Percentiles rank a stretch among this genome's conserved stretches.
Conservation (phyloP, 768 basidiomycete genomes). For the Mycena epipterygia region DNA sequence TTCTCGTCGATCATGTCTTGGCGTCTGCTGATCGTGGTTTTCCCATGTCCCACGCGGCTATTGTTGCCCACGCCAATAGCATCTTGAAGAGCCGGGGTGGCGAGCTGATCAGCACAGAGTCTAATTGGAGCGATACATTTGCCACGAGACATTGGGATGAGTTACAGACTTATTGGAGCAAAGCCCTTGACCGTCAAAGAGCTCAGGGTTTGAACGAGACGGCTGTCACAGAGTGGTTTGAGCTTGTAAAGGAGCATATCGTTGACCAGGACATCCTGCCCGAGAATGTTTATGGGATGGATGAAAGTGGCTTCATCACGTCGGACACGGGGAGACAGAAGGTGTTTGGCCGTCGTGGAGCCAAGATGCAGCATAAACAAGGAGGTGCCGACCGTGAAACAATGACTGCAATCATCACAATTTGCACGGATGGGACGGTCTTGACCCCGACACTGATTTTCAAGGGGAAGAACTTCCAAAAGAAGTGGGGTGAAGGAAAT, state of each 20-base stretch:
- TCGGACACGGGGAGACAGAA: slow-evolving; percentile 8
- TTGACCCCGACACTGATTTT: slow-evolving; percentile 52
- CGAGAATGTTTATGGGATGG: slow-evolving; percentile 37
- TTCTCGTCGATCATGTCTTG: slow-evolving; percentile 46
- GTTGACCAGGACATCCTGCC: slow-evolving; percentile 10
- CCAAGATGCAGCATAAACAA: slow-evolving; percentile 48
- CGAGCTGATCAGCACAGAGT: slow-evolving; percentile 34
- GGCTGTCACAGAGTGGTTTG: slow-evolving; percentile 23
- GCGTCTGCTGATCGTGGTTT: slow-evolving; percentile 46
- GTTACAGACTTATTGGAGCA: slow-evolving; percentile 10
- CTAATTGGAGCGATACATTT: background rate
- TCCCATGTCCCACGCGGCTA: slow-evolving; percentile 35
- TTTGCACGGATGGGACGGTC: slow-evolving; percentile 54
- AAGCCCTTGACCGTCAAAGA: background rate
- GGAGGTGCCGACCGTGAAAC: slow-evolving; percentile 50
- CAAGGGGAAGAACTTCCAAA: slow-evolving; percentile 51
- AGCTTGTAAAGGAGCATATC: slow-evolving; percentile 7
- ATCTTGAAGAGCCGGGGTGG: slow-evolving; percentile 37
- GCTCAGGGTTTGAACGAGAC: slow-evolving; percentile 24
- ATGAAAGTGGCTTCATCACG: slow-evolving; percentile 35
- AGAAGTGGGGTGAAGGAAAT: slow-evolving; percentile 52
- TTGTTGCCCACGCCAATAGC: slow-evolving; percentile 43
- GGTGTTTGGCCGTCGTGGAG: slow-evolving; percentile 18
- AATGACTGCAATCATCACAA: slow-evolving; percentile 53
- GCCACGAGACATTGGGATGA: background rate